Conservation (phyloP, 108 stramenopile genomes). For the Skeletonema tropicum region DNA sequence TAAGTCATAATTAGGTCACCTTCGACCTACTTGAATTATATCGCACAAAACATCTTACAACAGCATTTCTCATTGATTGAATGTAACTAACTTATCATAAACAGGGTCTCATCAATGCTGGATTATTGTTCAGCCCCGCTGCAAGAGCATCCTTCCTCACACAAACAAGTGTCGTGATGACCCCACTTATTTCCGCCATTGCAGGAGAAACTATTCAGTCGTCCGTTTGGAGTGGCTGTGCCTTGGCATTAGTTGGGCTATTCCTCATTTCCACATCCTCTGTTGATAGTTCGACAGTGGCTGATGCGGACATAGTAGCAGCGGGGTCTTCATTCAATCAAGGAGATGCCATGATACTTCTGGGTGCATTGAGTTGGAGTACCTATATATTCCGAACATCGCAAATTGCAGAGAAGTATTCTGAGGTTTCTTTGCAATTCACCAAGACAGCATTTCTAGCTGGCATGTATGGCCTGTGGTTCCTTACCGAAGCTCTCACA, state of each 20-base stretch:
- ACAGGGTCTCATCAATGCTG: constrained; percentile 61
- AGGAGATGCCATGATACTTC: constrained; percentile 61
- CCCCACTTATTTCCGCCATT: constrained; percentile 63
- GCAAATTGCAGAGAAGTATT: constrained; percentile 43
- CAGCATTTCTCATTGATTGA: background rate
- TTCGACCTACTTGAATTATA: background rate
- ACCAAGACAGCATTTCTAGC: constrained; percentile 58
- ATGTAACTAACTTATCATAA: background rate
- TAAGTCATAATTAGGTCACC: background rate
- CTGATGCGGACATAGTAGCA: constrained; percentile 3
- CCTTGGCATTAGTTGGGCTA: constrained; percentile 53
- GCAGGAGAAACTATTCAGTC: constrained; percentile 50
- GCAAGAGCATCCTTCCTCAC: constrained; percentile 72
- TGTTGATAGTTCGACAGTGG: constrained; percentile 5
- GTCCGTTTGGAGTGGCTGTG: constrained; percentile 59
- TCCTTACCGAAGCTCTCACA: constrained; percentile 20
- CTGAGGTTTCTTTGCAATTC: constrained; percentile 63
- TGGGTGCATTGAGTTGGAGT: constrained; percentile 72
- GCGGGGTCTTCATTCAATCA: constrained; percentile 26
- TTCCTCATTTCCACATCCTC: constrained; percentile 49
- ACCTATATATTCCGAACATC: constrained; percentile 64
- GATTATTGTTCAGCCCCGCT: constrained; percentile 53
- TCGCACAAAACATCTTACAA: background rate
- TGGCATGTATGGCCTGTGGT: constrained; percentile 61
- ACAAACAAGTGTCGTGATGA: constrained; percentile 69